Conservation (phyloP, 2,329 filamentous ascomycete species). For the Aphanocladium album region DNA sequence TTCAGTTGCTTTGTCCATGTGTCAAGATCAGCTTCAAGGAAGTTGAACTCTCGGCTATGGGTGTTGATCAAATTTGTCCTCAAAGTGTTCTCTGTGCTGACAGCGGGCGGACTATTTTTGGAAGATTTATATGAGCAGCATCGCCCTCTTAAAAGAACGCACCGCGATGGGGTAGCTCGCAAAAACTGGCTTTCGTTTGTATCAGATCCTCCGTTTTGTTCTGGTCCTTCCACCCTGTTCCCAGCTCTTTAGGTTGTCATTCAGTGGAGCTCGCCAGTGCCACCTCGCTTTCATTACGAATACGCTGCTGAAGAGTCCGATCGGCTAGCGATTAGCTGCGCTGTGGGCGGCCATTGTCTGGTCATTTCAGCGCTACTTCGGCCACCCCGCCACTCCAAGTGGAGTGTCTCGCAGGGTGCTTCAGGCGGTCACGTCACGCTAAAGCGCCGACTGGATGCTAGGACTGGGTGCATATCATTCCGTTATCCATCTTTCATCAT, state of each 20-base stretch:
- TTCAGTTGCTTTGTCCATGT: too few species aligned
- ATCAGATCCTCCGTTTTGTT: neutral
- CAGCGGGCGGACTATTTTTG: too few species aligned
- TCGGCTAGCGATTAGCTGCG: neutral
- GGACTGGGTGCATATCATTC: neutral
- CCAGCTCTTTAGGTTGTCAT: neutral
- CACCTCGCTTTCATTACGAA: neutral
- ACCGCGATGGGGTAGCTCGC: neutral
- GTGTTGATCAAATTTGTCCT: too few species aligned
- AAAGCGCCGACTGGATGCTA: neutral
- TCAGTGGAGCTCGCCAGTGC: neutral
- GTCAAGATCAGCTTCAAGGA: too few species aligned
- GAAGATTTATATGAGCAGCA: too few species aligned
- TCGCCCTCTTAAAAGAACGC: neutral
- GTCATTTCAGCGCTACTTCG: neutral
- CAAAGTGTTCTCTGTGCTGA: too few species aligned
- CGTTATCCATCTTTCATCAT: neutral
- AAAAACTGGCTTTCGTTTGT: neutral
- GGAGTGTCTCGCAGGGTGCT: neutral
- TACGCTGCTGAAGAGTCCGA: neutral
- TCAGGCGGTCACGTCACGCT: conserved; percentile 11
- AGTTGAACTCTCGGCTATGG: too few species aligned
- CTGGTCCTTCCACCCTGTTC: neutral
- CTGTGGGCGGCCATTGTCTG: neutral
- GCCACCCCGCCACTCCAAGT: conserved; percentile 8